A percentile compares a stretch with the other conserved stretches of the same genome.
phyloP scores from a whole-genome alignment of 202 grass and related monocot species.

The Schoenoplectus triqueter region DNA sequence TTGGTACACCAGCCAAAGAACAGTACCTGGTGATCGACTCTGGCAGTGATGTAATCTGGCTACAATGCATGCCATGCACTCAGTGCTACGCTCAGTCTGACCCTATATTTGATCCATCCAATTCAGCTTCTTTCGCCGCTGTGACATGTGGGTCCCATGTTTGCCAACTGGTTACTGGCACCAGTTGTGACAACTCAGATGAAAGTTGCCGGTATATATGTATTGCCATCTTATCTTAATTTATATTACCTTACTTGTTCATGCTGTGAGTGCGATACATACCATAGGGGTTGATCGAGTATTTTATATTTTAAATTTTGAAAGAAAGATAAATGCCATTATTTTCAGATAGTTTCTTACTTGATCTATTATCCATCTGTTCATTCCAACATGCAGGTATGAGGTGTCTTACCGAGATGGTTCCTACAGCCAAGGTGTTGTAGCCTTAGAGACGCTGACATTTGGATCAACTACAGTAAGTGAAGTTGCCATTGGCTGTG shows the following conservation, averaged over 20 bases:
- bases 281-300: not conserved
- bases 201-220: constrained; percentile 28
- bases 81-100: constrained; percentile 82
- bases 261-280: not conserved
- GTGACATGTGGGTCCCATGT: constrained; percentile 59
- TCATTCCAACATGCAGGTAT: constrained; percentile 46
- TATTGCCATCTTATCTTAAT: not conserved
- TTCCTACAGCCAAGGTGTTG: constrained; percentile 68
- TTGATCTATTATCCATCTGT: not conserved
- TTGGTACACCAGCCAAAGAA: constrained; percentile 63
- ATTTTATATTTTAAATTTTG: not conserved
- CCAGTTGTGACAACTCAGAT: constrained; percentile 44
- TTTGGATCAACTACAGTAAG: constrained; percentile 51
- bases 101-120: constrained; percentile 83
- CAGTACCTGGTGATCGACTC: constrained; percentile 91
- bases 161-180: constrained; percentile 47
- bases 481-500: constrained; percentile 81
- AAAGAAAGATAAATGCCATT: not conserved
- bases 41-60: constrained; percentile 94
- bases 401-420: constrained; percentile 75
- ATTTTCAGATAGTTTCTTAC: not conserved
- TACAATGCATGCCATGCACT: constrained; percentile 75
- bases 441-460: constrained; percentile 86
- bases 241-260: not conserved
- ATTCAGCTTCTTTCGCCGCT: constrained; percentile 64